Conservation (phyloP, 2,329 filamentous ascomycete genomes). For the Epichloe coenophiala region DNA sequence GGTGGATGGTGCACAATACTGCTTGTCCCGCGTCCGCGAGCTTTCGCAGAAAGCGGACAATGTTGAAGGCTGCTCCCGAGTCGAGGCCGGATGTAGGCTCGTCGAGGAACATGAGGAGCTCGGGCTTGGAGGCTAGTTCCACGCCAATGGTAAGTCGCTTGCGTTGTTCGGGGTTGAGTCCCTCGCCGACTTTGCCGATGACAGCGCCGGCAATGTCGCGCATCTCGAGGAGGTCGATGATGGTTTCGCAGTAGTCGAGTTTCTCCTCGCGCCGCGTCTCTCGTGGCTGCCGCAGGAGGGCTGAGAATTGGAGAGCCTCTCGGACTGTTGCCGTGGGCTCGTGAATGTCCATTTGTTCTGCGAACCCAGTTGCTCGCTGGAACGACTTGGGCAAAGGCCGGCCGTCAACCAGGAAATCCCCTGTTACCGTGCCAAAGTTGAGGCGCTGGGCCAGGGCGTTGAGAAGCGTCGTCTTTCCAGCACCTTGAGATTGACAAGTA, state of each 20-base stretch:
- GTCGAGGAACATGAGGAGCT: constrained; percentile 51
- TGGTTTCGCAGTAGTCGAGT: constrained; percentile 52
- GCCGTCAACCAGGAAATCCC: constrained; percentile 70
- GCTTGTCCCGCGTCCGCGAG: constrained; percentile 46
- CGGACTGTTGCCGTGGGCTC: constrained; percentile 52
- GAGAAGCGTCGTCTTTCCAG: constrained; percentile 62
- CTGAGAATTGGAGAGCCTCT: constrained; percentile 53
- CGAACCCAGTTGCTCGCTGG: constrained; percentile 64
- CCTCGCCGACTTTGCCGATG: constrained; percentile 44
- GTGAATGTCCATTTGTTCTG: constrained; percentile 53
- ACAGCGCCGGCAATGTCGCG: constrained; percentile 50
- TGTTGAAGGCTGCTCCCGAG: constrained; percentile 45
- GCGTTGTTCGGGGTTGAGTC: constrained; percentile 46
- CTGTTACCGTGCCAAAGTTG: constrained; percentile 62
- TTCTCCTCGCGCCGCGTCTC: constrained; percentile 47
- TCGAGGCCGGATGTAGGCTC: constrained; percentile 48
- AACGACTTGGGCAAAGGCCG: constrained; percentile 59
- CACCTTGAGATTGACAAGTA: constrained; percentile 13
- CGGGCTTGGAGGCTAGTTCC: constrained; percentile 42
- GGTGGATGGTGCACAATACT: constrained; percentile 47
- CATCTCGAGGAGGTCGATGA: constrained; percentile 58
- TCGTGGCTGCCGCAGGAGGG: constrained; percentile 46
- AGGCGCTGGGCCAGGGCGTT: constrained; percentile 63
- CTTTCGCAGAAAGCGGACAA: constrained; percentile 47
- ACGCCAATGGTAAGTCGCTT: constrained; percentile 44